Evolutionary conservation across 768 basidiomycete species (phyloP), one percentile per base, ranked within the genome.

Genomic region (Rhizopogon vesiculosus): DNA sequence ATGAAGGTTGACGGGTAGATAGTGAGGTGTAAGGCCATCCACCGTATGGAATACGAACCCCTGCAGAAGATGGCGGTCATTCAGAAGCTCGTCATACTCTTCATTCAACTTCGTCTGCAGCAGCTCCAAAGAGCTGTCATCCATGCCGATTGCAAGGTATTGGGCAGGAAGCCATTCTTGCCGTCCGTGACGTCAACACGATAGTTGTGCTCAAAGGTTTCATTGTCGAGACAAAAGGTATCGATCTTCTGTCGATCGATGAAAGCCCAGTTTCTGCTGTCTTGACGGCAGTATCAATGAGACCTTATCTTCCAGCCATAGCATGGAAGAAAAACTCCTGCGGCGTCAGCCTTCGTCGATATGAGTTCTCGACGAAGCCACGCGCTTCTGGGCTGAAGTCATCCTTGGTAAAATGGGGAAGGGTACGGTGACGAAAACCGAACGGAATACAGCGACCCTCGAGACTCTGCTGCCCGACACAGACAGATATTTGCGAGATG

Each of bases 321-420:
- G 97, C 97, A 71, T 99, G 97, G 85, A 99, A 98, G 81, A 98
- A 98, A 79, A 93, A 99, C 68, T 99, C 97, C 61, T 98, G 94
- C 0, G 97, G 96, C 3, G 95, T 98, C 57, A 99, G 70, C 25
- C 97, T 95, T 54, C 95, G 89, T 38, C 98, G 78, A 65, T 98
- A 98, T 18, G 97, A 98, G 69, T 99, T 99, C 72, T 98, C 97
- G 58, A 99, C 97, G 69, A 98, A 99, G 16, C 97, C 97, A 54
- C 96, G 87, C 6, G 97, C 90, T 66, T 98, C 96, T 1, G 97
- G 94, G 66, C 93, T 93, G 76, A 95, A 98, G 70, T 98, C 96
- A 64, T 98, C 97, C 76, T 98, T 96, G 1, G 93, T 90, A 73
- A 98, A 99, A 70, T 99, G 97, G 0, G 97, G 97, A 3, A 98